These are phyloP conservation scores for Achlya hypogyna DNA, from an alignment of 352 stramenopile genomes.

Conservation along the genomic window DNA sequence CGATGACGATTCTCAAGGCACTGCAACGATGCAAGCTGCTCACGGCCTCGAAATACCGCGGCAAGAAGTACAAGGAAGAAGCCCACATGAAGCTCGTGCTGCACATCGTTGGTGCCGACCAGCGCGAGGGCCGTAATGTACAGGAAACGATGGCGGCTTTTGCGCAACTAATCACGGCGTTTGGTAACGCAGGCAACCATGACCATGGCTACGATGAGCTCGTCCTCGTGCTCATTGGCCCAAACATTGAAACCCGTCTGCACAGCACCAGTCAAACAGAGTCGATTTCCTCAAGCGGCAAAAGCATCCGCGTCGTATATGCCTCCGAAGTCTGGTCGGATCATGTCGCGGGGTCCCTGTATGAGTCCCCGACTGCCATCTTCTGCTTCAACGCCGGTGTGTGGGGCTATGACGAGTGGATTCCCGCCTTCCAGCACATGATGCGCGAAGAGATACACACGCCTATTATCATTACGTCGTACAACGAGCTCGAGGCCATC, in stretches of 20 bases:
- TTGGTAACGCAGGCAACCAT: constrained; percentile 30
- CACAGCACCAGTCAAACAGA: constrained; percentile 30
- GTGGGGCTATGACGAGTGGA: constrained; percentile 83
- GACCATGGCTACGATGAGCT: constrained; percentile 28
- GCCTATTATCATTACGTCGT: constrained; percentile 72
- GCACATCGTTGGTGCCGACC: constrained; percentile 63
- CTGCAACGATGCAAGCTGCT: constrained; percentile 3
- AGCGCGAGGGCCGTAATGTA: constrained; percentile 58
- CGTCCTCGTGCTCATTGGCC: constrained; percentile 56
- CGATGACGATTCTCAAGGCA: constrained; percentile 10
- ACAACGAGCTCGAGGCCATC: constrained; percentile 71
- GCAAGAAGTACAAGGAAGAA: constrained; percentile 13
- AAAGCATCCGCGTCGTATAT: neutral
- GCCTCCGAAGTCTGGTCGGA: constrained; percentile 35
- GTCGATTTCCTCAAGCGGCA: neutral
- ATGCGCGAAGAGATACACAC: constrained; percentile 35
- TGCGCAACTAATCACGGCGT: constrained; percentile 20
- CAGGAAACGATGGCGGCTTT: constrained; percentile 55
- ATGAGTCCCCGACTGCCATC: constrained; percentile 42
- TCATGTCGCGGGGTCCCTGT: constrained; percentile 56
- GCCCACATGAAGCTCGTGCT: constrained; percentile 21
- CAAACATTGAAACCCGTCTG: constrained; percentile 53
- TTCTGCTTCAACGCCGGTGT: constrained; percentile 82
- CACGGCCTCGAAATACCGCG: neutral
- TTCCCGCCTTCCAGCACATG: constrained; percentile 57